Evolutionary conservation across 164 flowering plant genomes (phyloP), one percentile per base, ranked within the genome.

Genomic region (Nymphaea thermarum): DNA sequence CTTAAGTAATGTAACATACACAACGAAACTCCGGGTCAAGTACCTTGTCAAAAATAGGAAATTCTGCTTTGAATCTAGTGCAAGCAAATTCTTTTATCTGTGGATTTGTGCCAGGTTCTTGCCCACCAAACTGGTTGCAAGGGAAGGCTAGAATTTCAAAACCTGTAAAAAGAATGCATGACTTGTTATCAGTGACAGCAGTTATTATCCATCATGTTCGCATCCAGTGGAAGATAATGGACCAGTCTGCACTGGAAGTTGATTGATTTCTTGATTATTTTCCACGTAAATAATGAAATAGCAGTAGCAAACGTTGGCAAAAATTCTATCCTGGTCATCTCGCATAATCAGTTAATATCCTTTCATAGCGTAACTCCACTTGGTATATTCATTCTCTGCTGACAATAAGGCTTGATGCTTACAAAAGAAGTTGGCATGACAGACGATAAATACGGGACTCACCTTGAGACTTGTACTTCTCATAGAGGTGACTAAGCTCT

Each of bases 41-140:
- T 44, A 86, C 98, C 98, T 93, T 93, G 71, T 93, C 96, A 70
- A 93, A 93, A 66, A 93, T 89, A 51, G 97, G 98, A 71, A 86
- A 93, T 70, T 93, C 98, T 4, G 96, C 94, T 77, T 89, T 93
- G 68, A 79, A 93, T 74, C 86, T 82, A 55, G 98, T 81, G 72
- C 97, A 91, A 53, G 96, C 98, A 74, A 91, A 87, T 68, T 89
- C 75, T 83, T 93, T 89, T 51, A 91, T 91, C 60, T 93, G 87
- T 45, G 82, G 67, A 75, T 89, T 93, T 62, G 96, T 82, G 16
- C 94, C 96, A 67, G 98, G 98, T 70, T 93, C 98, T 80, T 93
- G 98, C 36, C 76, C 79, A 25, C 96, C 96, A 76, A 93, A 93
- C 66, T 93, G 98, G 73, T 93, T 93, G 84, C 97, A 93, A 16